Base-by-base conservation (phyloP, 306 rosid genomes). In the Prunus salicina region DNA sequence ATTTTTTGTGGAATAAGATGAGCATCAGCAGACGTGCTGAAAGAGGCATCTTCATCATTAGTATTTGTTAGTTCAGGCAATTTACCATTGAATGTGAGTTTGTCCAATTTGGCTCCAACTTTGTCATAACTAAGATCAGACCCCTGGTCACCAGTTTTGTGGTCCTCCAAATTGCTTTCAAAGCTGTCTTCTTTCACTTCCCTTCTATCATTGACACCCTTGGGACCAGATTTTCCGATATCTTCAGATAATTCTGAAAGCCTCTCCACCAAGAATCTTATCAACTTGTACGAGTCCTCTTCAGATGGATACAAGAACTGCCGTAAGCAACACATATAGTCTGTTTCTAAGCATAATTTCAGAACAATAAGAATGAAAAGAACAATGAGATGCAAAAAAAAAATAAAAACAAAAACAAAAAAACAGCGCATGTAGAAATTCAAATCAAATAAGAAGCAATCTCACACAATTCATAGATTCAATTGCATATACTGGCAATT, bases 271-370 rank as follows among this genome's bases (percentile, higher is more conserved):
- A 87, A 73, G 77, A 86, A 81, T 71, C 85, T 80, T 51, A 82
- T 81, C 82, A 91, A 78, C 80, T 84, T 86, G 55, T 81, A 38
- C 52, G 80, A 77, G 81, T 83, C 89, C 85, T 83, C 92, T 84
- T 89, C 89, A 73, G 91, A 89, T 72, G 91, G 91, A 89, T 90
- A 73, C 86, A 88, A 82, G 82, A 91, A 86, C 87, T 84, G 93
- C 86, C 74, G 78, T 83, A 90, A 87, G 87, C 83, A 87, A 86
- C 84, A 86, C 72, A 85, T 82, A 81, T 77, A 86, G 66, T 83
- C 73, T 79, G 83, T 85, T 81, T 79, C 81, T 77, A 71, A 89
- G 88, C 78, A 85, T 78, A 77, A 79, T 72, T 77, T 71, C 87
- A 83, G 45, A 84, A 79, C 25, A 77, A 22, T 64, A 78, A 76